These are phyloP conservation scores for Talaromyces sp. DNA, from an alignment of 2,329 filamentous ascomycete species.

Conservation along the genomic window DNA sequence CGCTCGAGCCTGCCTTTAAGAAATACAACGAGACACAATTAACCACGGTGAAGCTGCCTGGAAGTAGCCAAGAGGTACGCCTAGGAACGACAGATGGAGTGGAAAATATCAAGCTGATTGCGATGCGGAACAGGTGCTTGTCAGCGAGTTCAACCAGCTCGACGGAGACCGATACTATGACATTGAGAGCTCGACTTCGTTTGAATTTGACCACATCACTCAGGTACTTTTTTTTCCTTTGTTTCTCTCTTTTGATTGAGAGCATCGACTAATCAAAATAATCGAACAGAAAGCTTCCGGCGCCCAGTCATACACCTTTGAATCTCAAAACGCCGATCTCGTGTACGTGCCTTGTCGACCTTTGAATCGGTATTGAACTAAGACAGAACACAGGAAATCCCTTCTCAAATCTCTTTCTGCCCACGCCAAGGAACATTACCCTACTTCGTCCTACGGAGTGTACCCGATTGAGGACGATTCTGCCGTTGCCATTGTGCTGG, in stretches of 20 bases:
- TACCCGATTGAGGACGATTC: conserved; percentile 74
- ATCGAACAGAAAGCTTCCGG: conserved; percentile 68
- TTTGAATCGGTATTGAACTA: not conserved
- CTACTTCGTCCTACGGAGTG: conserved; percentile 72
- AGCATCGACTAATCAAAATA: not conserved
- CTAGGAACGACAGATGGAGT: not conserved
- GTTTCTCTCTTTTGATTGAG: not conserved
- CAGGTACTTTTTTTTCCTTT: conserved; percentile 49
- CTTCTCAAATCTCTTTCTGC: conserved; percentile 69
- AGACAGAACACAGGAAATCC: conserved; percentile 59
- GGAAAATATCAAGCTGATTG: not conserved
- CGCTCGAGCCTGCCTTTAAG: conserved; percentile 77
- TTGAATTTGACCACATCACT: conserved; percentile 77
- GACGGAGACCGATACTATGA: conserved; percentile 85
- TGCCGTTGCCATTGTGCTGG: conserved; percentile 73
- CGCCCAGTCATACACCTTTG: conserved; percentile 72
- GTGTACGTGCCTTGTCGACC: conserved; percentile 54
- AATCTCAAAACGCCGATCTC: conserved; percentile 70
- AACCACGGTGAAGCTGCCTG: conserved; percentile 80
- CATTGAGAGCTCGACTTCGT: conserved; percentile 79
- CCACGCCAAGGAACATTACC: conserved; percentile 86
- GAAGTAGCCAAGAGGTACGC: conserved; percentile 68
- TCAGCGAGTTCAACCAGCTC: conserved; percentile 81
- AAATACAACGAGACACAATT: conserved; percentile 98
- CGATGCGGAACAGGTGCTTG: conserved; percentile 52